Evolutionary conservation across 805 yeast genomes (phyloP).

Genomic region (Pichia gijzeniarum): DNA sequence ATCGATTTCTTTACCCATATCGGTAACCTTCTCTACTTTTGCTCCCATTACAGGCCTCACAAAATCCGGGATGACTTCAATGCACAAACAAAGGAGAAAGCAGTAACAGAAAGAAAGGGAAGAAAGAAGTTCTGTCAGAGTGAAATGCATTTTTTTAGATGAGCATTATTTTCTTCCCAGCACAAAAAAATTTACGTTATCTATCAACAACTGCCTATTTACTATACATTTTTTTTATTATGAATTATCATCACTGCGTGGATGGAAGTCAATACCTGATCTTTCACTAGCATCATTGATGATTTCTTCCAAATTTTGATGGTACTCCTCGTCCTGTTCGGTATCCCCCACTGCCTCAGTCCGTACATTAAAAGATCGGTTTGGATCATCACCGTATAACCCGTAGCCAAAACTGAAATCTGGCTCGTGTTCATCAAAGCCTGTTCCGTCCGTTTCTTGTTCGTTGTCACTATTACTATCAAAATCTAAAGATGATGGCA

Average conservation of each 20-base stretch:
- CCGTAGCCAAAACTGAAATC: constrained; percentile 5
- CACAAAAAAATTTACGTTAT: no score
- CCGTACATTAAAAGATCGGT: neutral
- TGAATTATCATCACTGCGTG: neutral
- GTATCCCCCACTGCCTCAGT: neutral
- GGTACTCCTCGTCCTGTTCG: constrained; percentile 1
- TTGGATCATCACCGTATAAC: constrained; percentile 9
- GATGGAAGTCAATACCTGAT: constrained; percentile 4
- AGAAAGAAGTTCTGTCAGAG: no score
- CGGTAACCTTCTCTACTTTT: constrained; percentile 8
- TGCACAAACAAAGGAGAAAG: no score
- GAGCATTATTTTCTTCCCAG: no score
- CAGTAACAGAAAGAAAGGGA: no score
- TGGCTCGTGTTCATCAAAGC: neutral
- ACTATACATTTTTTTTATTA: neutral
- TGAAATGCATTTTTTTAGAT: no score
- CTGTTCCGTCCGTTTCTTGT: constrained; percentile 2
- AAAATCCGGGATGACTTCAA: no score
- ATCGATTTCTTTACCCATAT: constrained; percentile 5
- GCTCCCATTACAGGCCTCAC: constrained; percentile 1
- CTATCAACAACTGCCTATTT: neutral
- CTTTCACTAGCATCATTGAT: constrained; percentile 1
- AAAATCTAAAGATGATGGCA: constrained; percentile 28
- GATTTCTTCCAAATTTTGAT: constrained; percentile 1
- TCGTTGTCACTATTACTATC: constrained; percentile 20